Base-by-base conservation (phyloP, 1,139 yeast species). In the Citeromyces hawaiiensis region DNA sequence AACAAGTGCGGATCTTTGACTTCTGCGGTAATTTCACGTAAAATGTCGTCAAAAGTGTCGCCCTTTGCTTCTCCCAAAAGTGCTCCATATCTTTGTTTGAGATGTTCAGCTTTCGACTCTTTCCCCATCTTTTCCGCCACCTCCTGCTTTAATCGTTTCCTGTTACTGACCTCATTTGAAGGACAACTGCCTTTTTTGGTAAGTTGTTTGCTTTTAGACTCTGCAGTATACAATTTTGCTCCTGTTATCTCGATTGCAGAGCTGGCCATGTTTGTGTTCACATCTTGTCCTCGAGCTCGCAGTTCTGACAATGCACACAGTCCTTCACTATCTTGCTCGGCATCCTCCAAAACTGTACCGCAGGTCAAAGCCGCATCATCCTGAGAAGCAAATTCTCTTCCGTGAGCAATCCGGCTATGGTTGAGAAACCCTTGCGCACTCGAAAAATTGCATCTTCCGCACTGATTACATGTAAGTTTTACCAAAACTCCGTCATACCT, bases 341-440 rank as follows among this genome's bases (percentile, higher is more conserved):
- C 65, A 27, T 66, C 71, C 0, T 74, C 72, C 19, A 79, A 53
- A 1, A 76, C 63, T 32, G 66, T 70, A 19, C 88, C 91, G 55
- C 91, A 83, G 34, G 64, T 67, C 43, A 77, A 58, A 0, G 88
- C 87, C 1, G 93, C 88, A 10, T 80, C 72, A 47, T 81, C 88
- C 50, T 81, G 91, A 6, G 82, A 75, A 4, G 80, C 70, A 47
- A 72, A 81, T 44, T 80, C 86, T 43, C 70, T 72, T n/a, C 74
- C 63, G 53, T 83, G 94, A 3, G 88, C 83, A 21, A 80, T 70
- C 45, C 93, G 61, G 45, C 82, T 72, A 53, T 83, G 94, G 53
- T 81, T 83, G 35, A 82, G 66, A 45, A 83, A 81, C 18, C 93
- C 93, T 53, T 83, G 93, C 0, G 87, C 85, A 11, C 83, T 74